phyloP scores from a whole-genome alignment of 2,329 filamentous ascomycete species.

The Cladorrhinum sp. region DNA sequence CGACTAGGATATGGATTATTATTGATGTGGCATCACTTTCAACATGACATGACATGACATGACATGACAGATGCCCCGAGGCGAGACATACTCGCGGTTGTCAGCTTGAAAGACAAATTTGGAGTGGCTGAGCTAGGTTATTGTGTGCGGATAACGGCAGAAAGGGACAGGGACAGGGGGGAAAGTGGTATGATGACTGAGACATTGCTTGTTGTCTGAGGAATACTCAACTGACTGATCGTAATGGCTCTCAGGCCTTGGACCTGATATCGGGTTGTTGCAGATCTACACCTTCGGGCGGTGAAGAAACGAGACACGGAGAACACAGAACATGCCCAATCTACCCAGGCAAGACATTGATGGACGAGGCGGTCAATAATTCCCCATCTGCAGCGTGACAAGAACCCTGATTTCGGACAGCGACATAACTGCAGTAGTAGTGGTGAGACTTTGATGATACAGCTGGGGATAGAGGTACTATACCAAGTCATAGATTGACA shows the following conservation, averaged over 20 bases:
- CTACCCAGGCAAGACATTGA: background rate
- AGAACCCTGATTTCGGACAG: background rate
- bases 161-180: background rate
- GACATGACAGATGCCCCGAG: background rate
- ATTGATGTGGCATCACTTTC: background rate
- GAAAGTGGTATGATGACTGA: background rate
- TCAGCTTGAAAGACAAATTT: too few relatives aligned
- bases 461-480: background rate
- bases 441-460: too few relatives aligned
- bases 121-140: background rate
- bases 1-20: background rate
- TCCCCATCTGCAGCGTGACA: too few relatives aligned
- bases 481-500: background rate
- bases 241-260: too few relatives aligned
- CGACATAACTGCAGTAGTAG: too few relatives aligned
- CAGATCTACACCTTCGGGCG: background rate
- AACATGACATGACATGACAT: background rate
- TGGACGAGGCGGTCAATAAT: background rate
- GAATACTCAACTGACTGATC: background rate
- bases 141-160: background rate
- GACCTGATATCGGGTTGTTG: background rate
- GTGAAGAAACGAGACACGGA: slow-evolving; percentile 3
- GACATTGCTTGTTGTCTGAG: background rate
- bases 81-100: background rate
- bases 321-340: background rate